These are phyloP conservation scores for Craterostigma plantagineum DNA, from an alignment of 257 asterid species.

Conservation along the genomic window DNA sequence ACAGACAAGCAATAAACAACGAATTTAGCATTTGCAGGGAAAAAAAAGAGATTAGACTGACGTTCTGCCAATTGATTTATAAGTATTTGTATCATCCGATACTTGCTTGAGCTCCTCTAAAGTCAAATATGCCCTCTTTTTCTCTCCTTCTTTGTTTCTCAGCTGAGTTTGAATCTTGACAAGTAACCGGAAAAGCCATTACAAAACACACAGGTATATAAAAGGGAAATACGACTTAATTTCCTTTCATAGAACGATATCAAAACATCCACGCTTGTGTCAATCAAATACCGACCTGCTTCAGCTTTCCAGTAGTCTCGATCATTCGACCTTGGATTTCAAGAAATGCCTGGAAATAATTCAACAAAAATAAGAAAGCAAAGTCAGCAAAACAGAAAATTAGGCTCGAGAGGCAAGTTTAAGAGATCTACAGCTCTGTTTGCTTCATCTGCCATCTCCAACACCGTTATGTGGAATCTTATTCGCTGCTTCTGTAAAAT, in stretches of 20 bases:
- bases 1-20: neutral
- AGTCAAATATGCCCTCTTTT: constrained; percentile 84
- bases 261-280: too few species aligned
- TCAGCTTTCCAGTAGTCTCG: constrained; percentile 68
- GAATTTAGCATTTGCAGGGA: neutral
- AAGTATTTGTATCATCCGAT: constrained; percentile 68
- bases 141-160: constrained; percentile 70
- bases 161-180: constrained; percentile 62
- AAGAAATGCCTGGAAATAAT: constrained; percentile 47
- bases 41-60: constrained; percentile 11
- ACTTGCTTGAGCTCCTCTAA: constrained; percentile 74
- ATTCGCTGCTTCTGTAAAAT: too few species aligned
- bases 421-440: constrained; percentile 33
- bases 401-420: neutral
- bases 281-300: constrained; percentile 39
- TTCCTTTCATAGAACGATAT: neutral
- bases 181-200: constrained; percentile 6
- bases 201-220: neutral
- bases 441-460: constrained; percentile 77
- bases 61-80: constrained; percentile 76
- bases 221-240: neutral
- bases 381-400: neutral
- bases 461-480: too few species aligned
- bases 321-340: constrained; percentile 92
- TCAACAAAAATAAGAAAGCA: neutral